These are phyloP conservation scores for Articulospora tetracladia DNA, from an alignment of 495 filamentous ascomycete species.

Conservation along the genomic window DNA sequence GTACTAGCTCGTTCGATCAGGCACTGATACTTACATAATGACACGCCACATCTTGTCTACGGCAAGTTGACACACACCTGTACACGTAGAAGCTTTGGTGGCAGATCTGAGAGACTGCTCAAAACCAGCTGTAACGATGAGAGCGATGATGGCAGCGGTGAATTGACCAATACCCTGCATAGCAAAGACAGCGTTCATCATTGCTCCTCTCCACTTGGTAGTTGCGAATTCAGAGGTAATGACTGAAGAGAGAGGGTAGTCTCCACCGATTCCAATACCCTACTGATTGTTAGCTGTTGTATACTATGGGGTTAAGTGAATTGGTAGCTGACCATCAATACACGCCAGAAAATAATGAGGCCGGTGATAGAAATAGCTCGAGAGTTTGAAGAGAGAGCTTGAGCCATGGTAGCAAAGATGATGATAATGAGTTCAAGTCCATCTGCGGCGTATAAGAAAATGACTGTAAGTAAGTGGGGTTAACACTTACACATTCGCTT, in stretches of 20 bases:
- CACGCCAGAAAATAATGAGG: constrained; percentile 83
- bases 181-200: constrained; percentile 84
- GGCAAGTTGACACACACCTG: constrained; percentile 60
- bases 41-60: constrained; percentile 85
- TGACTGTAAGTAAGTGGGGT: constrained; percentile 82
- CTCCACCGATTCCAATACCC: constrained; percentile 77
- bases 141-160: constrained; percentile 56
- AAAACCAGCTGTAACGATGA: constrained; percentile 67
- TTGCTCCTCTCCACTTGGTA: constrained; percentile 71
- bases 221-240: constrained; percentile 81
- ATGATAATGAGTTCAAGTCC: constrained; percentile 84
- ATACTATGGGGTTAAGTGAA: constrained; percentile 26
- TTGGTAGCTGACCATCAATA: constrained; percentile 54
- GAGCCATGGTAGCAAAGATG: constrained; percentile 78
- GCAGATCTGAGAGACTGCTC: constrained; percentile 56
- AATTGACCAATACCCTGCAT: constrained; percentile 83
- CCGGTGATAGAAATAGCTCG: constrained; percentile 69
- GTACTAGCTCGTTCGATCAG: neutral
- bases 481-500: constrained; percentile 79
- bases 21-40: constrained; percentile 40
- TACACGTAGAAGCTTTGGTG: constrained; percentile 44
- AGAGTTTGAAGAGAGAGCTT: constrained; percentile 62
- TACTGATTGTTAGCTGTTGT: neutral
- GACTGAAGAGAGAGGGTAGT: constrained; percentile 83
- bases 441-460: constrained; percentile 81